phyloP scores from a whole-genome alignment of 495 filamentous ascomycete genomes.

The Halenospora varia region DNA sequence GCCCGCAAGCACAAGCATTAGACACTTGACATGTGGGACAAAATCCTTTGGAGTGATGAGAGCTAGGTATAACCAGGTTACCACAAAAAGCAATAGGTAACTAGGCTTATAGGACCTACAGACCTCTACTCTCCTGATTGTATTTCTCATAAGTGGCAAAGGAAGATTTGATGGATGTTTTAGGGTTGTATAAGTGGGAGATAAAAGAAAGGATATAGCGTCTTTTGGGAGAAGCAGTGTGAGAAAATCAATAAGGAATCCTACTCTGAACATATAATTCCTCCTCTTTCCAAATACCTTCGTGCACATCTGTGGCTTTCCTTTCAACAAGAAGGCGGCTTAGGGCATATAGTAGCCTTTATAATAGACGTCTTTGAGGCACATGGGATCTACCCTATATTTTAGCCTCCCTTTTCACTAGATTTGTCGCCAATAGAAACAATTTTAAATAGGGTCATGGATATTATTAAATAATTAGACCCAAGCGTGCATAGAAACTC shows the following conservation, averaged over 20 bases:
- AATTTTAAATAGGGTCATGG: too few species aligned
- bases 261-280: not conserved
- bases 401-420: not conserved
- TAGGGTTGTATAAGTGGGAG: too few species aligned
- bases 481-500: too few species aligned
- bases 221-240: not conserved
- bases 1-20: not conserved
- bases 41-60: not conserved
- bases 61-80: too few species aligned
- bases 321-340: not conserved
- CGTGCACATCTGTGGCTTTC: not conserved
- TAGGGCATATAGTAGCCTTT: not conserved
- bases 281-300: not conserved
- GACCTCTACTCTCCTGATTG: too few species aligned
- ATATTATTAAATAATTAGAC: too few species aligned
- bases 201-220: too few species aligned
- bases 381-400: not conserved
- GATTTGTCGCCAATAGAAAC: not conserved
- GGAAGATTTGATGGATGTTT: too few species aligned
- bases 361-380: not conserved
- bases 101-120: too few species aligned
- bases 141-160: too few species aligned
- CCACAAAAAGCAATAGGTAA: too few species aligned
- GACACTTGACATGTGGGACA: not conserved
- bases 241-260: not conserved